Base-by-base conservation (phyloP, 73 alveolate genomes). In the Blepharisma japonicum region DNA sequence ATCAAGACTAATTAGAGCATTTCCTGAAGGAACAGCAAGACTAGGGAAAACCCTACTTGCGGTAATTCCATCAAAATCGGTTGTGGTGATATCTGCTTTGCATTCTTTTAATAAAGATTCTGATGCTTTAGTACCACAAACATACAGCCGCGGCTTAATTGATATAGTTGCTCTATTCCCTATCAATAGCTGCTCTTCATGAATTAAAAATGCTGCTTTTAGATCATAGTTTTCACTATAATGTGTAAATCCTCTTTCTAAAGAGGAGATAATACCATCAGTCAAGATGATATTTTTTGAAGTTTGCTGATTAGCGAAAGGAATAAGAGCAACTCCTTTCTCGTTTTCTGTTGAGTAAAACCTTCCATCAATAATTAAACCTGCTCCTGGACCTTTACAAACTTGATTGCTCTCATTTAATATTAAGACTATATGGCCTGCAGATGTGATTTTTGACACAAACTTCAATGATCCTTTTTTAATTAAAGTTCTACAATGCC, bases 381-480 rank as follows among this genome's bases (percentile, higher is more conserved):
- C 90, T 6, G 86, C 70, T 14, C 81, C 81, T 27, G 55, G 71
- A 45, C 82, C 87, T 71, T 81, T 85, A 6, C 71, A 55, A 18
- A 86, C 77, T 23, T 87, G 56, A 47, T 77, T 90, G 56, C 85
- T 51, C 50, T 90, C 93, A 67, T 90, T 88, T 42, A 90, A 48
- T 56, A 90, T 81, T 71, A 55, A 82, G 6, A 82, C 82, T 23
- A 83, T 20, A 47, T 85, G 86, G 0, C 96, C 96, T 38, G 85
- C 82, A 21, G 70, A 9, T 4, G 92, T 83, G 32, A 81, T 66
- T 68, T 83, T 81, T 67, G 81, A 55, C 42, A 87, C 68, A 55
- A 76, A 77, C 51, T 74, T 80, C 14, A 94, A 83, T 49, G 89
- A 80, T 18, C 99, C 99, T 78, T 90, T 94, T 83, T 94, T 94